These are phyloP conservation scores for Populus alba DNA, from an alignment of 345 rosid genomes.

Conservation along the genomic window DNA sequence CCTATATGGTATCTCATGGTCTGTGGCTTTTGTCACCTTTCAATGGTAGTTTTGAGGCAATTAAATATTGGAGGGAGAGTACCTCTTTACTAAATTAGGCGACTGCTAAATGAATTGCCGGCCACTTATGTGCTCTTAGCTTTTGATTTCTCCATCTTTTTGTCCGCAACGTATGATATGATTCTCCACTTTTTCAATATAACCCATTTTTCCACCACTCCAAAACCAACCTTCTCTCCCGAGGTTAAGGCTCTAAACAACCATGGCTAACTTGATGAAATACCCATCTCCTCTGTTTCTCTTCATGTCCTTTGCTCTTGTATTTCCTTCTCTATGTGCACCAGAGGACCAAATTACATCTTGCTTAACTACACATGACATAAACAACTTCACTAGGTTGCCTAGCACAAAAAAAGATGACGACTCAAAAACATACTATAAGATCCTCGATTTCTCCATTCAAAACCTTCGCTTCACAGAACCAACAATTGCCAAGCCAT, in stretches of 20 bases:
- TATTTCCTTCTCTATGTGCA: background rate
- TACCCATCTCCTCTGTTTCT: background rate
- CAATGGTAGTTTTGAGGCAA: background rate
- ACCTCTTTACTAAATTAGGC: background rate
- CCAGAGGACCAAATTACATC: slow-evolving; percentile 24
- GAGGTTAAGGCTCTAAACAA: background rate
- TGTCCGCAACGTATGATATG: slow-evolving; percentile 25
- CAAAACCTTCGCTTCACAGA: slow-evolving; percentile 27
- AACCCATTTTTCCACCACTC: background rate
- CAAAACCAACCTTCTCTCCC: too few species aligned
- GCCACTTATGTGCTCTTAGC: slow-evolving; percentile 16
- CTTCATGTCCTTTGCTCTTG: background rate
- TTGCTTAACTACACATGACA: slow-evolving; percentile 34
- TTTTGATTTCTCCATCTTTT: slow-evolving; percentile 17
- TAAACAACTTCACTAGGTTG: slow-evolving; percentile 46
- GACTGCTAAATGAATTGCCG: slow-evolving; percentile 32
- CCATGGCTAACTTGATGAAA: slow-evolving; percentile 8
- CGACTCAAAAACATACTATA: slow-evolving; percentile 26
- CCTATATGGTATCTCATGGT: background rate
- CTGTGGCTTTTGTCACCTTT: slow-evolving; percentile 6
- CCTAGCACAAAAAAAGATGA: slow-evolving; percentile 16
- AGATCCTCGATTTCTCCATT: slow-evolving; percentile 41
- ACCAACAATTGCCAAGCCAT: slow-evolving; percentile 8
- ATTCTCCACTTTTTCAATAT: slow-evolving; percentile 26
- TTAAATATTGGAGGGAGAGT: slow-evolving; percentile 5